Conservation (phyloP, 495 filamentous ascomycete genomes). For the Daldinia loculata region DNA sequence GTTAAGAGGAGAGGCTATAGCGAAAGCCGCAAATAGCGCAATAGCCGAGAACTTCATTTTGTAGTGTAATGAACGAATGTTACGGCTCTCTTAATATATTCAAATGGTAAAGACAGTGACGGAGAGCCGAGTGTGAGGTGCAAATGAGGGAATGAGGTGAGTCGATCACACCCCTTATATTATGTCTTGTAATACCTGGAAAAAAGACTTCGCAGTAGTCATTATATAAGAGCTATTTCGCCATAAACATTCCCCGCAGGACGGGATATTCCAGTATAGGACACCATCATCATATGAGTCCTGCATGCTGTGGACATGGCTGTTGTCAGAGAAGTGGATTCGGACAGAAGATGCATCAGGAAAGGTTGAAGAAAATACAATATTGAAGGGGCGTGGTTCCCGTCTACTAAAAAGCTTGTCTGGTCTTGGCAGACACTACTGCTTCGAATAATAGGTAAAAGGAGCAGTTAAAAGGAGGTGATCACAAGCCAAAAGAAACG, state of each 20-base stretch:
- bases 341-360: background rate
- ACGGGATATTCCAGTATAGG: background rate
- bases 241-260: background rate
- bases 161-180: background rate
- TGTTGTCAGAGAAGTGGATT: background rate
- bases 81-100: background rate
- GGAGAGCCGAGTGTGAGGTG: background rate
- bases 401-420: conserved; percentile 2
- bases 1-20: conserved; percentile 5
- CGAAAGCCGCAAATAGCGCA: conserved; percentile 5
- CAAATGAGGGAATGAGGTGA: background rate
- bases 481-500: background rate
- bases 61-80: background rate
- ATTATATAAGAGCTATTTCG: background rate
- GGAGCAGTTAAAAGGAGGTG: background rate
- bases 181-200: background rate
- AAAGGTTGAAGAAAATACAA: background rate
- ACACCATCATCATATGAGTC: background rate
- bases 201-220: background rate
- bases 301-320: background rate
- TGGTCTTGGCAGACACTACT: background rate
- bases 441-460: background rate
- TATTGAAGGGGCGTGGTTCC: background rate
- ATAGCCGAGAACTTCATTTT: conserved; percentile 14
- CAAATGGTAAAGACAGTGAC: background rate